Percentiles rank a stretch among this genome's conserved stretches.
phyloP scores from a whole-genome alignment of 2,329 filamentous ascomycete genomes.

The Pseudocercospora eumusae region DNA sequence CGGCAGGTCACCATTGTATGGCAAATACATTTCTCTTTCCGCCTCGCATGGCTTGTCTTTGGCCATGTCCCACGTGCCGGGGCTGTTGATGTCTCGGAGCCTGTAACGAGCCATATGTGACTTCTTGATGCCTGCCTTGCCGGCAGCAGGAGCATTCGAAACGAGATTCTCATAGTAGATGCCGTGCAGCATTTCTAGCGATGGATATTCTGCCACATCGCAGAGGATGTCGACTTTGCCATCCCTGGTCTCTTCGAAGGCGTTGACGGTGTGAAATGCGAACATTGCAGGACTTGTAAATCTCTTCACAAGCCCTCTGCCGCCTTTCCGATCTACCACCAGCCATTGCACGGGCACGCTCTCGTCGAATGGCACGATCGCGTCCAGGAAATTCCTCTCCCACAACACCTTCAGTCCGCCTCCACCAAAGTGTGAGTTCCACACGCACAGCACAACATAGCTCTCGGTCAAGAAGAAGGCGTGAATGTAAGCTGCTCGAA shows the following conservation, averaged over 20 bases:
- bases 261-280: conserved; percentile 78
- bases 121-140: background rate
- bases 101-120: background rate
- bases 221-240: conserved; percentile 60
- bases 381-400: conserved; percentile 67
- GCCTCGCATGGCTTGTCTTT: conserved; percentile 1
- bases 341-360: background rate
- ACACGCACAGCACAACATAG: conserved; percentile 72
- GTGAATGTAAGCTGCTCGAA: conserved; percentile 71
- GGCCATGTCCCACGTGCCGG: background rate
- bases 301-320: conserved; percentile 65
- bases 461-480: conserved; percentile 72
- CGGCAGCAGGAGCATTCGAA: conserved; percentile 44
- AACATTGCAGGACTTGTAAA: conserved; percentile 71
- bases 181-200: conserved; percentile 63
- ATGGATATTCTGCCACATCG: conserved; percentile 66
- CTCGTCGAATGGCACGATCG: conserved; percentile 51
- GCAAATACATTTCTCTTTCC: background rate
- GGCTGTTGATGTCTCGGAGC: background rate
- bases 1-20: conserved; percentile 59
- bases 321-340: conserved; percentile 36
- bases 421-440: conserved; percentile 64
- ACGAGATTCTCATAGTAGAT: conserved; percentile 72
- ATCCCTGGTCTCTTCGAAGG: conserved; percentile 62
- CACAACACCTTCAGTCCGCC: conserved; percentile 58